These are phyloP conservation scores for Butyriboletus loyo DNA, from an alignment of 768 basidiomycete genomes.

Conservation along the genomic window DNA sequence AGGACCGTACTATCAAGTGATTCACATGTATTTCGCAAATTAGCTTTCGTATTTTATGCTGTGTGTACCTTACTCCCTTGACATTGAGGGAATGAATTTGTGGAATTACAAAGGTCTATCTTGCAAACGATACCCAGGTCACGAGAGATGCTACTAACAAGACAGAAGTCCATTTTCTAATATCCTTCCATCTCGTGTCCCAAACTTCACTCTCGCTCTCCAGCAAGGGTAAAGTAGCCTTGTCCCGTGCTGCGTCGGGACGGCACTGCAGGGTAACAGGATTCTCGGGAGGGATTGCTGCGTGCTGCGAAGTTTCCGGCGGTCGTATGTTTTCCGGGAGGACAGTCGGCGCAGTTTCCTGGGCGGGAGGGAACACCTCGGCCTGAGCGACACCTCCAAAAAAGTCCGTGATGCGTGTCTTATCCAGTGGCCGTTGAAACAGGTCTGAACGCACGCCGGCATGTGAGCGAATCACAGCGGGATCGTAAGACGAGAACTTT, in stretches of 20 bases:
- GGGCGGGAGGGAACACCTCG: conserved; percentile 47
- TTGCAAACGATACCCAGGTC: conserved; percentile 25
- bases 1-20: not conserved
- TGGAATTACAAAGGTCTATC: conserved; percentile 6
- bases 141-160: conserved; percentile 24
- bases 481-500: conserved; percentile 84
- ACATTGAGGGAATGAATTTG: not conserved
- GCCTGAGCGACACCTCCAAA: conserved; percentile 86
- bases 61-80: not conserved
- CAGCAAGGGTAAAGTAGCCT: not conserved
- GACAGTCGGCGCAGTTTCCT: not conserved
- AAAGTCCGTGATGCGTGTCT: conserved; percentile 75
- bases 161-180: conserved; percentile 31
- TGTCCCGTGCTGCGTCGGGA: not conserved
- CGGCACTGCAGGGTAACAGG: not conserved
- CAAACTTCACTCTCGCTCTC: conserved; percentile 4
- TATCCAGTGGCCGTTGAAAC: conserved; percentile 63
- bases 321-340: not conserved
- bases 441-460: conserved; percentile 88
- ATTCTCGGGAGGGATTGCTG: not conserved
- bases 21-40: not conserved
- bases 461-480: conserved; percentile 71
- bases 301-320: not conserved
- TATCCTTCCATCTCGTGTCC: conserved; percentile 21
- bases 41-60: not conserved